phyloP scores from a whole-genome alignment of 2,329 filamentous ascomycete genomes.

The Colletotrichum sp. region DNA sequence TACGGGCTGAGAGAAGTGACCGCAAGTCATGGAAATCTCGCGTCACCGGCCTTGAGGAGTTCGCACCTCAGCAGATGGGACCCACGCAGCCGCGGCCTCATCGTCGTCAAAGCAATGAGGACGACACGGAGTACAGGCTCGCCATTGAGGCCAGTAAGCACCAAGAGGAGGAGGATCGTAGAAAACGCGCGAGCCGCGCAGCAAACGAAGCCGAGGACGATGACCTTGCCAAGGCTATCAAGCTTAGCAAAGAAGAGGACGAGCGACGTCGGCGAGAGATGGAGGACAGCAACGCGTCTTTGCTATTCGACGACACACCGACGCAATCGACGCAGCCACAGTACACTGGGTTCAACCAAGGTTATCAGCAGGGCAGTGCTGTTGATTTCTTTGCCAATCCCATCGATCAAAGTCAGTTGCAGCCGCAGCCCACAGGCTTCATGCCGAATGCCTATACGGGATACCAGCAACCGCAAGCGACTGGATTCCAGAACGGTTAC shows the following conservation, averaged over 20 bases:
- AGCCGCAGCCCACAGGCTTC: conserved; percentile 82
- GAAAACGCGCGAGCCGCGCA: conserved; percentile 69
- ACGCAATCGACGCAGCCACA: conserved; percentile 63
- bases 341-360: conserved; percentile 91
- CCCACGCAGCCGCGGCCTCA: conserved; percentile 42
- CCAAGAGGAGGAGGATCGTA: conserved; percentile 89
- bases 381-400: conserved; percentile 99
- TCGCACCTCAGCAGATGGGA: conserved; percentile 51
- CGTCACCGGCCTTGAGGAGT: conserved; percentile 91
- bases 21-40: conserved; percentile 96
- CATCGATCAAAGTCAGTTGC: conserved; percentile 77
- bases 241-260: conserved; percentile 93
- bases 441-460: conserved; percentile 62
- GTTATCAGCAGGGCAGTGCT: conserved; percentile 94
- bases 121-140: conserved; percentile 88
- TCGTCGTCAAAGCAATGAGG: conserved; percentile 63
- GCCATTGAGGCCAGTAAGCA: conserved; percentile 95
- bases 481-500: conserved; percentile 68
- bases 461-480: conserved; percentile 45
- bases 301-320: conserved; percentile 86
- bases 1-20: conserved; percentile 89
- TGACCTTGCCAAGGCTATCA: conserved; percentile 92
- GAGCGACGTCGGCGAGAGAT: conserved; percentile 86
- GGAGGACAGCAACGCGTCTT: conserved; percentile 82
- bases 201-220: conserved; percentile 70